phyloP scores from a whole-genome alignment of 2,329 filamentous ascomycete species.

The Aspergillus thermomutatus region DNA sequence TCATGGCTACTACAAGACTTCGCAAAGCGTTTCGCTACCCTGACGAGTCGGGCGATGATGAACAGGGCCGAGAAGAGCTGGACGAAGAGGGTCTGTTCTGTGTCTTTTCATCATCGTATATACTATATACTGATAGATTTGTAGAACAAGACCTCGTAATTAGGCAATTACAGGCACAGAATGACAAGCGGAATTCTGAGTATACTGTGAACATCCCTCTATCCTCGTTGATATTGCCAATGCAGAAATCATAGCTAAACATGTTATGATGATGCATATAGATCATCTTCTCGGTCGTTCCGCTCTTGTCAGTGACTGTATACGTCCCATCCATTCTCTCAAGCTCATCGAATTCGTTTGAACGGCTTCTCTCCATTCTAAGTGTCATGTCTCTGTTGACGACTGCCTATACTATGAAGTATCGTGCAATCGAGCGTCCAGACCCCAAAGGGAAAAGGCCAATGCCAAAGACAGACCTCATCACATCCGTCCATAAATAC shows the following conservation, averaged over 20 bases:
- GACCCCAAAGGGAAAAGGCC: constrained; percentile 31
- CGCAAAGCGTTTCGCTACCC: constrained; percentile 78
- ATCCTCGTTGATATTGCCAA: background rate
- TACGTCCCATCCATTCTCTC: constrained; percentile 34
- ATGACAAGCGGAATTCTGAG: constrained; percentile 38
- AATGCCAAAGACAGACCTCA: constrained; percentile 17
- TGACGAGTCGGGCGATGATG: constrained; percentile 53
- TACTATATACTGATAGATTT: constrained; percentile 4
- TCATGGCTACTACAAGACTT: constrained; percentile 59
- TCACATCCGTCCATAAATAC: constrained; percentile 18
- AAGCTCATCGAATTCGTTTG: constrained; percentile 10
- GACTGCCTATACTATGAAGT: constrained; percentile 38
- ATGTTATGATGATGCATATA: constrained; percentile 11
- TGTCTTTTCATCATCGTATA: background rate
- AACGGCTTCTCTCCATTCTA: constrained; percentile 29
- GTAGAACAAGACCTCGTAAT: constrained; percentile 44
- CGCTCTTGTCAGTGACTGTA: constrained; percentile 28
- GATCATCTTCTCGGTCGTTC: constrained; percentile 35
- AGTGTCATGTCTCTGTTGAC: constrained; percentile 34
- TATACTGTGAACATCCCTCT: constrained; percentile 34
- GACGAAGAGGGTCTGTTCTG: constrained; percentile 68
- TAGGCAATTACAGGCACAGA: constrained; percentile 30
- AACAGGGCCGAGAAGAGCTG: constrained; percentile 59
- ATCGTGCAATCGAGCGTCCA: constrained; percentile 22
- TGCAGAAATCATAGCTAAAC: background rate